Base-by-base conservation (phyloP, 2,329 filamentous ascomycete species). In the Aspergillus texensis region DNA sequence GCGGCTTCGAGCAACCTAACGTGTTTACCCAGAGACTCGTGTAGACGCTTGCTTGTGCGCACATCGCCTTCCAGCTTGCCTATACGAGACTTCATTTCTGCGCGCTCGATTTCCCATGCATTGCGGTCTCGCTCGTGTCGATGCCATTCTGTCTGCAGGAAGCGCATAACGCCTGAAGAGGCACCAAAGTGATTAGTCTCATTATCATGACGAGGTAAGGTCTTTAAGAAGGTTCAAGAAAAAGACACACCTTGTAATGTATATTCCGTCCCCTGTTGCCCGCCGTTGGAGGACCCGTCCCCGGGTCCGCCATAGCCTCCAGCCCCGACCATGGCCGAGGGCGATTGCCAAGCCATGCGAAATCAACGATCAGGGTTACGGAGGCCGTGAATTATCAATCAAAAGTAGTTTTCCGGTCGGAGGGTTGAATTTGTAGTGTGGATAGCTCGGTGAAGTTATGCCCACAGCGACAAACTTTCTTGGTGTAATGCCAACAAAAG, bases 141-240 rank as follows among this genome's bases (percentile, higher is more conserved):
- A 80, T 99, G 95, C 95, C 95, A 99, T 86, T 99, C 94, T 55
- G 95, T 95, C 82, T 99, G 95, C 45, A 99, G 88, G 78, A 99
- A 99, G 79, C 95, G 94, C 95, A 99, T 99, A 43, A 99, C 95
- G 75, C 95, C 92, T 95, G 70, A 32, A 43, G 57, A 11, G 26
- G 12, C n/a, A 62, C 30, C 52, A 16, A 53, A 53, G 6, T 57
- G 53, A 65, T 77, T 67, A 77, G 73, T 61, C 48, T 48, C 30
- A 24, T n/a, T 41, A 41, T 21, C 24, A 10, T 6, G 30, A 26
- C n/a, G 28, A 21, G 6, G 36, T 21, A 56, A 39, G 24, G 14
- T 46, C 34, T 26, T 21, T 11, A 11, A 9, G 11, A 34, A 58
- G 21, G 45, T 24, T 26, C 50, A 61, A 39, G 8, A 21, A 57